Base-by-base conservation (phyloP, 768 basidiomycete species). In the Tulasnella calospora region DNA sequence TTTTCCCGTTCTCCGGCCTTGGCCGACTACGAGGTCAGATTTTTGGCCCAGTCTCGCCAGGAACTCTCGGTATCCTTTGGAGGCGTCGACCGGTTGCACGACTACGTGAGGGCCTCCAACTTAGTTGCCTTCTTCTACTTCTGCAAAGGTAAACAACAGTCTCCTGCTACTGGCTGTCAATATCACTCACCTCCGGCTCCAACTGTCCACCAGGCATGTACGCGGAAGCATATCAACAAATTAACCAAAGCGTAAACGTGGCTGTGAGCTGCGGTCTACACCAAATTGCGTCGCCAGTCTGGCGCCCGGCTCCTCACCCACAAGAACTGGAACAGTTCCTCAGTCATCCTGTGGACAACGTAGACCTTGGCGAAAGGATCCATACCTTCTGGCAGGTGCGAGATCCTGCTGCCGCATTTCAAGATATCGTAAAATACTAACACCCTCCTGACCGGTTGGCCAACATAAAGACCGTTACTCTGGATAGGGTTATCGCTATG, bases 331-430 rank as follows among this genome's bases (percentile, higher is more conserved):
- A 76, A 1, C 44, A 38, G 27, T 72, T 79, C 33, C 51, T 79
- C 36, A 0, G 6, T 9, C 46, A 73, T 36, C 71, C 78, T 8
- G 41, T 74, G 21, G 77, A 78, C 70, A 71, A 46, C 21, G 69
- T 78, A 15, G 79, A 80, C 27, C 78, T 80, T 40, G 79, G 79
- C 3, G 79, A 80, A 51, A 41, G 79, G 23, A 80, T 80, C 40
- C 79, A 79, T 46, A 79, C 79, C 30, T 79, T 80, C 46, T 80
- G 79, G 79, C 79, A 80, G 73, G 73, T 69, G 33, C 69, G 76
- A 69, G 3, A 5, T 35, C 74, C 27, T 51, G 15, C 35, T 61
- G 12, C 19, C 4, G 21, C 35, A 71, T 35, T 23, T n/a, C 7
- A n/a, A 4, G 21, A 27, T n/a, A 71, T 21, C 15, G 70, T 21